phyloP scores from a whole-genome alignment of 495 filamentous ascomycete species.

The Neurospora sp. region DNA sequence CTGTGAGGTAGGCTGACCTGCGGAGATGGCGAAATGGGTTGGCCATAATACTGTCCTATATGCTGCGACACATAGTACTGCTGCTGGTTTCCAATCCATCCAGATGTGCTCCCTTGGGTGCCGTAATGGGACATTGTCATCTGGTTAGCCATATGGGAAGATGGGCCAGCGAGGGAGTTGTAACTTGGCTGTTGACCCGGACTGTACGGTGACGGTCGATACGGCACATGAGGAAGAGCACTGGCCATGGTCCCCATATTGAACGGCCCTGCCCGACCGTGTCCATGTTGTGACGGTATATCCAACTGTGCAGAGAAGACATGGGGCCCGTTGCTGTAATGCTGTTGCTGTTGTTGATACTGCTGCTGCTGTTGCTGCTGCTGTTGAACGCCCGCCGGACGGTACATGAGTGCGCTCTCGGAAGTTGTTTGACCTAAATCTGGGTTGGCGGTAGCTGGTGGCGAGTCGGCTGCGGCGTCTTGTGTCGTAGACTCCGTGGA shows the following conservation, averaged over 20 bases:
- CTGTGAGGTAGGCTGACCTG: conserved; percentile 22
- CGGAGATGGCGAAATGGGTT: conserved; percentile 24
- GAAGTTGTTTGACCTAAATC: not conserved
- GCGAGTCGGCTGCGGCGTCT: not conserved
- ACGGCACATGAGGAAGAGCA: conserved; percentile 28
- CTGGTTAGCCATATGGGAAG: conserved; percentile 32
- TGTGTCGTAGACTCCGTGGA: conserved; percentile 1
- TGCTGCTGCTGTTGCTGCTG: conserved; percentile 17
- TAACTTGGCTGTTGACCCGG: conserved; percentile 28
- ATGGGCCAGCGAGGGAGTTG: conserved; percentile 23
- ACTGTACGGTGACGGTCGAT: conserved; percentile 24
- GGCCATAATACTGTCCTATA: conserved; percentile 28
- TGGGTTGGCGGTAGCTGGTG: conserved; percentile 2
- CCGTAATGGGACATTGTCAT: conserved; percentile 38
- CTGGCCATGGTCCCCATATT: conserved; percentile 31
- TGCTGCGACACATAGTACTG: conserved; percentile 35
- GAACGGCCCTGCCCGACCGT: conserved; percentile 23
- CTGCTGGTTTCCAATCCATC: conserved; percentile 20
- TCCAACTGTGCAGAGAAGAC: conserved; percentile 29
- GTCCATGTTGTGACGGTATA: conserved; percentile 23
- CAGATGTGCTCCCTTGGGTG: conserved; percentile 23
- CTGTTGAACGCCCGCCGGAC: not conserved
- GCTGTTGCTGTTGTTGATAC: conserved; percentile 13
- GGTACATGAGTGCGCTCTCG: not conserved
- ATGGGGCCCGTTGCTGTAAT: conserved; percentile 22